These are phyloP conservation scores for Tetrapisispora taiwanensis DNA, from an alignment of 805 yeast genomes.

Conservation along the genomic window DNA sequence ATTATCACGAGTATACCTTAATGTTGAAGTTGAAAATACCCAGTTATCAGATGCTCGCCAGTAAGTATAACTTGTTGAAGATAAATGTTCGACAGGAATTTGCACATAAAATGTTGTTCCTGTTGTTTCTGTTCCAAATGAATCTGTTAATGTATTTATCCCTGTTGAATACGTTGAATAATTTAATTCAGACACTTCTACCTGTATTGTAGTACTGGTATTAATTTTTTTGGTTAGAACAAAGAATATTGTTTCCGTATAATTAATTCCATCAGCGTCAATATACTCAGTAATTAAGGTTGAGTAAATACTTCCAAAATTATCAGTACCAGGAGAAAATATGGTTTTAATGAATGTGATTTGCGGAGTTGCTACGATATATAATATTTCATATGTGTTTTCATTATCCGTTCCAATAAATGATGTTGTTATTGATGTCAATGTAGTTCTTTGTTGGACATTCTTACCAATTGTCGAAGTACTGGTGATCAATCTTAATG, in stretches of 20 bases:
- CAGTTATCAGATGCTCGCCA: background rate
- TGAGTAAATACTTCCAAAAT: background rate
- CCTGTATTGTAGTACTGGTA: background rate
- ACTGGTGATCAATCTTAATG: background rate
- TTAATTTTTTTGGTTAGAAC: background rate
- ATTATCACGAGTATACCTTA: background rate
- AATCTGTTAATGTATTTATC: background rate
- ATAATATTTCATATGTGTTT: background rate
- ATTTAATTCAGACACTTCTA: background rate
- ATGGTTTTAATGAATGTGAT: background rate
- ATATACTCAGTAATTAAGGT: background rate
- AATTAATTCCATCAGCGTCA: background rate
- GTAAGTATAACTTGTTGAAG: background rate
- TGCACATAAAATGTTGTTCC: background rate
- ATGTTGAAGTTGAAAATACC: background rate
- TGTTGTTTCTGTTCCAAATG: background rate
- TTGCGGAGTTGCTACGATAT: background rate
- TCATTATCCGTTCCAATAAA: background rate
- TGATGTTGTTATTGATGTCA: background rate
- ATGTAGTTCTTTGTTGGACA: too few species aligned
- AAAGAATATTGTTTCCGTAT: background rate
- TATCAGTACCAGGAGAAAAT: background rate
- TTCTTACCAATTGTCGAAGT: too few species aligned
- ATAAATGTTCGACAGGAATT: background rate
- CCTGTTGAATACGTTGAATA: background rate